Evolutionary conservation across 148 eudicot species (phyloP), one percentile per base, ranked within the genome.

Genomic region (Rhododendron ferrugineum): DNA sequence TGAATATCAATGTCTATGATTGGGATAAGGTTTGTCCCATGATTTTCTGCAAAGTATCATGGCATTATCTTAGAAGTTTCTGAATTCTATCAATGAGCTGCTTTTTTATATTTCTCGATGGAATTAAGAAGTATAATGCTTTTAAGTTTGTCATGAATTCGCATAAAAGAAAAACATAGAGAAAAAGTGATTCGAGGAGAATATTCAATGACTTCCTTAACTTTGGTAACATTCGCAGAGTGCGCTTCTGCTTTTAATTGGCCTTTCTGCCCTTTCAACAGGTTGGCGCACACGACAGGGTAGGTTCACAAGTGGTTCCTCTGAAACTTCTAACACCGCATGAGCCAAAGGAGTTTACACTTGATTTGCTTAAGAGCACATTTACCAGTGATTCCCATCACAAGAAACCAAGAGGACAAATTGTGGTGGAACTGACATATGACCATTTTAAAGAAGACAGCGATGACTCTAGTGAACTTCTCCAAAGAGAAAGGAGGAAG

Each of bases 221-320:
- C 47, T 78, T 78, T 10, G 26, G 16, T 14, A 49, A 18, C 58
- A 79, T 28, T 10, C 14, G 11, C 11, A 77, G 80, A 42, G 28
- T 49, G 50, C 10, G 32, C 81, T 23, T 30, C 37, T 16, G 34
- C 82, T 50, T 80, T 80, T 78, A 3, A 49, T 79, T 56, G 1
- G 20, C 56, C 0, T 50, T 50, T 18, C 11, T 32, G 11, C 32
- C n/a, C 72, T 64, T 44, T 47, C 75, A 20, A 84, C 88, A 96
- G 99, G 94, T 96, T 9, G 99, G 99, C 36, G 85, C 83, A 64
- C 92, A 96, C 87, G 99, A 96, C 85, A 90, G 81, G 64, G 28
- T 96, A 84, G 99, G 99, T 26, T 91, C 89, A 87, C 98, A 96
- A 90, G 64, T 87, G 37, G 86, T 91, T 84, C 95, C 98, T 47